Conservation (phyloP, 1,139 yeast species). For the Candida sojae region DNA sequence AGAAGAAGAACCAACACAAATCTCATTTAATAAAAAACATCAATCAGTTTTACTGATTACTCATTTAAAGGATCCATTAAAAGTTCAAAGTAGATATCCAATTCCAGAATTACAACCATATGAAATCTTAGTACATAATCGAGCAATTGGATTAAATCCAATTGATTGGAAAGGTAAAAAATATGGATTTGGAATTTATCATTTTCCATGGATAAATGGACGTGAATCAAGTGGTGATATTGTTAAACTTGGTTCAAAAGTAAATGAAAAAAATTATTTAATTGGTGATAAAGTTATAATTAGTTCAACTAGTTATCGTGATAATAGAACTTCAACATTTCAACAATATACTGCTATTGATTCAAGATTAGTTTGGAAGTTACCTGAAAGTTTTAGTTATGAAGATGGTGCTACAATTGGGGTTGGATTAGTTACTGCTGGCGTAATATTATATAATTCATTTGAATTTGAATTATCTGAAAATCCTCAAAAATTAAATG, state of each 20-base stretch:
- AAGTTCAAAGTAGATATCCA: slow-evolving; percentile 15
- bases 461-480: slow-evolving; percentile 19
- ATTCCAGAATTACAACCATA: slow-evolving; percentile 23
- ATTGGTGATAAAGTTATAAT: slow-evolving; percentile 39
- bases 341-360: slow-evolving; percentile 48
- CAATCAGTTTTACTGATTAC: slow-evolving; percentile 16
- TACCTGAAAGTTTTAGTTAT: slow-evolving; percentile 28
- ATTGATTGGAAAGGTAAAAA: slow-evolving; percentile 55
- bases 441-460: slow-evolving; percentile 35
- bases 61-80: slow-evolving; percentile 20
- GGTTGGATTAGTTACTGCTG: slow-evolving; percentile 50
- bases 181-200: slow-evolving; percentile 47
- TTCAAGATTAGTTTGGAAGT: slow-evolving; percentile 43
- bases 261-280: slow-evolving; percentile 18
- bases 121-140: slow-evolving; percentile 41
- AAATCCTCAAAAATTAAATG: slow-evolving; percentile 9
- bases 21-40: slow-evolving; percentile 10
- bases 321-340: slow-evolving; percentile 47
- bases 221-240: slow-evolving; percentile 47
- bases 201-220: slow-evolving; percentile 53
- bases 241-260: slow-evolving; percentile 32
- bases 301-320: slow-evolving; percentile 49
- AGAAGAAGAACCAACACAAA: slow-evolving; percentile 4
- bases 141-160: slow-evolving; percentile 47
- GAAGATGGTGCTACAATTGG: slow-evolving; percentile 50